phyloP scores from a whole-genome alignment of 306 rosid genomes.

The Lithocarpus polystachyus region DNA sequence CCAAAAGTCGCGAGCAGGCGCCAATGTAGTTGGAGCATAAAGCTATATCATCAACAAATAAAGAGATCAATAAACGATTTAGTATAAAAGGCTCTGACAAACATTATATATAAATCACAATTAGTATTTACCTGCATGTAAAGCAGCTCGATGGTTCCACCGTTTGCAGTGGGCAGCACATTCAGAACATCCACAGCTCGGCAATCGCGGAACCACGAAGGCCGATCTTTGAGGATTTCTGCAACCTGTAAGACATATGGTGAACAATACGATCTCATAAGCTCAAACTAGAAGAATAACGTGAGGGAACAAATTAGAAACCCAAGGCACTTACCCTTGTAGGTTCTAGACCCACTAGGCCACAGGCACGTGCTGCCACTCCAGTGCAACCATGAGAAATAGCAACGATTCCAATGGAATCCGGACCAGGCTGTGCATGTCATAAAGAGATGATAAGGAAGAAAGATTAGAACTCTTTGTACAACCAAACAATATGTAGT shows the following conservation, averaged over 20 bases:
- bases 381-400: slow-evolving; percentile 99
- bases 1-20: slow-evolving; percentile 98
- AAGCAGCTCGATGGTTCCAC: slow-evolving; percentile 99
- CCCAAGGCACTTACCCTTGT: slow-evolving; percentile 69
- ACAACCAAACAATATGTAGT: not conserved
- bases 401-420: slow-evolving; percentile 99
- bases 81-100: not conserved
- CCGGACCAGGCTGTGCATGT: slow-evolving; percentile 98
- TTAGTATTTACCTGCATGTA: slow-evolving; percentile 75
- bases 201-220: slow-evolving; percentile 96
- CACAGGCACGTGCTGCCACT: slow-evolving; percentile 99
- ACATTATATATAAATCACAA: not conserved
- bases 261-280: slow-evolving; percentile 11
- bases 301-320: not conserved
- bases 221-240: slow-evolving; percentile 97
- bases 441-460: slow-evolving; percentile 15
- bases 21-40: slow-evolving; percentile 88
- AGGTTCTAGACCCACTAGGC: slow-evolving; percentile 99
- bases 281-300: slow-evolving; percentile 12
- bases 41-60: slow-evolving; percentile 44
- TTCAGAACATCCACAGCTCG: slow-evolving; percentile 94
- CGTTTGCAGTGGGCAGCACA: slow-evolving; percentile 93
- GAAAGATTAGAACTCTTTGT: not conserved
- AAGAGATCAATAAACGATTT: not conserved
- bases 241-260: slow-evolving; percentile 64